These are phyloP conservation scores for Phytophthora tentaculata DNA, from an alignment of 352 stramenopile species.

Conservation along the genomic window DNA sequence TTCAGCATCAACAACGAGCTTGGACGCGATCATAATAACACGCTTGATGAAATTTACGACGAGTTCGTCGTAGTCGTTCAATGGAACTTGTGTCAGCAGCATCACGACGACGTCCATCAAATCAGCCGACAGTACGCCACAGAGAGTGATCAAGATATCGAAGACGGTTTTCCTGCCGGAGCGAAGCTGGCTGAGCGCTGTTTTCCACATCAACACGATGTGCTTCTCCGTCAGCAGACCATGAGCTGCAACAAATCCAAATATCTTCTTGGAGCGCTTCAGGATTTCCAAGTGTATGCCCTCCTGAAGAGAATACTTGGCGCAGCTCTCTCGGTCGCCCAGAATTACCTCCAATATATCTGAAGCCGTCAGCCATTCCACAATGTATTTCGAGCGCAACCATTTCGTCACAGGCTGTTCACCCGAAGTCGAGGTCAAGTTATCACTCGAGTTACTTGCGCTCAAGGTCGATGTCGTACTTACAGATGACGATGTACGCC, in stretches of 20 bases:
- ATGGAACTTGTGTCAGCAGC: constrained; percentile 74
- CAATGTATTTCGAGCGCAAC: constrained; percentile 74
- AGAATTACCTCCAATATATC: constrained; percentile 86
- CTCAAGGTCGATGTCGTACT: constrained; percentile 40
- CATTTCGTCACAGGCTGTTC: constrained; percentile 61
- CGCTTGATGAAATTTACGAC: constrained; percentile 81
- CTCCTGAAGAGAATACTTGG: constrained; percentile 76
- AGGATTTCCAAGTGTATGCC: constrained; percentile 84
- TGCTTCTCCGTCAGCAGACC: constrained; percentile 69
- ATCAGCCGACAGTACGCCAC: constrained; percentile 68
- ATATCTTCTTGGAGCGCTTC: constrained; percentile 75
- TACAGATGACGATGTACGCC: constrained; percentile 41
- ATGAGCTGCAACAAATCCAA: constrained; percentile 68
- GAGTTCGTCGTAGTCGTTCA: constrained; percentile 79
- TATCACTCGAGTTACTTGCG: constrained; percentile 31
- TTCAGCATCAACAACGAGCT: constrained; percentile 75
- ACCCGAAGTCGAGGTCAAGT: constrained; percentile 32
- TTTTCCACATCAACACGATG: constrained; percentile 80
- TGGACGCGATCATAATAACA: constrained; percentile 75
- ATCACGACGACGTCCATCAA: constrained; percentile 80
- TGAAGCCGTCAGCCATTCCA: constrained; percentile 81
- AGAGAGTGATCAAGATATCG: constrained; percentile 76
- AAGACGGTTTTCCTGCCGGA: constrained; percentile 77
- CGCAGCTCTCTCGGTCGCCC: constrained; percentile 67
- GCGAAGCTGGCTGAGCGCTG: constrained; percentile 65